Evolutionary conservation across 257 asterid genomes (phyloP).

Genomic region (Eustoma russellianum): DNA sequence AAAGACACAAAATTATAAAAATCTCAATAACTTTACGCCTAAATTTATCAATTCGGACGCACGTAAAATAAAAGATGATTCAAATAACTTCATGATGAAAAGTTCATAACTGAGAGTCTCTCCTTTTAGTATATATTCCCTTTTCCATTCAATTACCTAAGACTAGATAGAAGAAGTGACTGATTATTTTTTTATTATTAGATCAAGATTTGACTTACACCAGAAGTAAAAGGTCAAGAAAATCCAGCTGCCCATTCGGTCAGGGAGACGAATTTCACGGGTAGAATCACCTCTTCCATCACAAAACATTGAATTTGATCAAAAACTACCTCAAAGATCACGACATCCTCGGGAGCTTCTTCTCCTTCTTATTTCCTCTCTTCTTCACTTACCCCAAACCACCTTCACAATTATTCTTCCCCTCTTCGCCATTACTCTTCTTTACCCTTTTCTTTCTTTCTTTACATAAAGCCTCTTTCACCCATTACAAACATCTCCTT

Average conservation of each 20-base stretch:
- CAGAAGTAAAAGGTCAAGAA: background rate
- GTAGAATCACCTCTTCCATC: conserved; percentile 11
- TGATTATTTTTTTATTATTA: too few relatives aligned
- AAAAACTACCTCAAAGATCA: background rate
- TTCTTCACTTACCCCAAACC: background rate
- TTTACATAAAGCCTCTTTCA: conserved; percentile 12
- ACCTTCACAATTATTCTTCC: conserved; percentile 15
- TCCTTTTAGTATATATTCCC: too few relatives aligned
- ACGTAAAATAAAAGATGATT: too few relatives aligned
- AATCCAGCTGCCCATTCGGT: conserved; percentile 8
- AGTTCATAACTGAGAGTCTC: too few relatives aligned
- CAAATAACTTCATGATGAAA: too few relatives aligned
- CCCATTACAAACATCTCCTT: too few relatives aligned
- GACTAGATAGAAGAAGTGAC: too few relatives aligned
- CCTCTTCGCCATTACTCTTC: background rate
- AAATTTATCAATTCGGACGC: too few relatives aligned
- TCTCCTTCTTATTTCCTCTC: background rate
- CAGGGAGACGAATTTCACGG: conserved; percentile 24
- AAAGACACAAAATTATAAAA: too few relatives aligned
- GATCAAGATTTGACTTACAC: too few relatives aligned
- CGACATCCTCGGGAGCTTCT: conserved; percentile 1
- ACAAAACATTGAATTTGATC: conserved; percentile 1
- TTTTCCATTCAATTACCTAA: too few relatives aligned
- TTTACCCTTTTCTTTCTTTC: background rate
- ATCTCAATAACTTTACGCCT: too few relatives aligned